Base-by-base conservation (phyloP, 2,329 filamentous ascomycete species). In the Hypoxylon rubiginosum region DNA sequence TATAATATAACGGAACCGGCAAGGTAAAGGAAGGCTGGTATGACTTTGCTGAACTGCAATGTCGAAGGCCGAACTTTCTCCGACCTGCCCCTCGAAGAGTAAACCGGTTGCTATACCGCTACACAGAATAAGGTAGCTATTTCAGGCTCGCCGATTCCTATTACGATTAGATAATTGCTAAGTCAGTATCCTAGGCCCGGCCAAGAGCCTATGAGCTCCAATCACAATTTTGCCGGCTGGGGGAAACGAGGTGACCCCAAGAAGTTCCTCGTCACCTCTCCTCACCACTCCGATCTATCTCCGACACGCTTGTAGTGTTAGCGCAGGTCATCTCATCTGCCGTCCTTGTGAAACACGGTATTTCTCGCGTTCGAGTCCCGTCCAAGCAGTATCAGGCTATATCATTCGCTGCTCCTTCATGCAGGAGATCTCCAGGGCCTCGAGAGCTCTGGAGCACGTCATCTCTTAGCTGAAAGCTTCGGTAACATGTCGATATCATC, bases 131-230 rank as follows among this genome's bases (percentile, higher is more conserved):
- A 41, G 13, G 36, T 41, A 41, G 36, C 7, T 41, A n/a, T n/a
- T 17, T 17, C 39, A 54, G 46, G 15, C 21, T 30, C 41, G 26
- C 21, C 26, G 53, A 32, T 41, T 60, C 48, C 32, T 21, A 2
- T n/a, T 19, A 13, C 50, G 56, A 67, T 64, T 64, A 53, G 64
- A 13, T 28, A 34, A 19, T 46, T 10, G 36, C 13, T 26, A 21
- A 56, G 30, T 43, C 45, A 13, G 13, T 54, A 34, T 24, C 48
- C 45, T 51, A 8, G 32, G 32, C 26, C 36, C 36, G 51, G 59
- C 64, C 64, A 66, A 66, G 64, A 65, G 48, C 30, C 26, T 6
- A 32, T n/a, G 8, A 36, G 45, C 59, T 58, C 64, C 64, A 67
- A 67, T 67, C 50, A 53, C 32, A 41, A 53, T 53, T 53, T 53